Conservation (phyloP, 257 asterid genomes). For the Ophiorrhiza pumila region DNA sequence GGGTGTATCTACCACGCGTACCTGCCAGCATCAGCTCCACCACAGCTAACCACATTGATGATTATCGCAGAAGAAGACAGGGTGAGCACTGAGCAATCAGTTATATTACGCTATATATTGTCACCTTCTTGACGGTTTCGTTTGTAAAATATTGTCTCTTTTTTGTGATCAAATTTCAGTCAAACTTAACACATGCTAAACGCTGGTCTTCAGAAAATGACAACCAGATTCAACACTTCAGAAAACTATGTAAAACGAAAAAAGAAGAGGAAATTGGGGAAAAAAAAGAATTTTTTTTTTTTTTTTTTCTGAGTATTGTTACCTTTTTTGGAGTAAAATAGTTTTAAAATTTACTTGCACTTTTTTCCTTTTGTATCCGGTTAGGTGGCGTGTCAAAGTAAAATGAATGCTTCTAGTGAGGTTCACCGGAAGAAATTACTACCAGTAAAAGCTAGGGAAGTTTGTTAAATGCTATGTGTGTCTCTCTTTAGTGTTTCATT, state of each 20-base stretch:
- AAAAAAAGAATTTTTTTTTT: no score
- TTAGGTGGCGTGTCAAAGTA: neutral
- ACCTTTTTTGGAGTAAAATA: neutral
- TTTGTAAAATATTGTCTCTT: neutral
- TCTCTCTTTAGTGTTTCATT: neutral
- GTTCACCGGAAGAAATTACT: neutral
- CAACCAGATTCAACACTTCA: neutral
- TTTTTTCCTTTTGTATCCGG: neutral
- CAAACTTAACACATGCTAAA: neutral
- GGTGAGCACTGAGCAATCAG: neutral
- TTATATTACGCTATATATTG: neutral
- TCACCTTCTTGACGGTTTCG: neutral
- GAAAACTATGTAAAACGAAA: neutral
- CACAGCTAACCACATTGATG: neutral
- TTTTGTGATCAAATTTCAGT: no score
- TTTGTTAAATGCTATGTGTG: neutral
- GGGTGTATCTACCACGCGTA: slow-evolving; percentile 4
- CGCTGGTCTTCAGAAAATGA: neutral
- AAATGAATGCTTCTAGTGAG: neutral
- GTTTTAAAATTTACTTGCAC: neutral
- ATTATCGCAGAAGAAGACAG: neutral
- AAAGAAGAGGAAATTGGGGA: neutral
- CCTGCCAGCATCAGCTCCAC: neutral
- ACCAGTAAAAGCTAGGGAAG: neutral
- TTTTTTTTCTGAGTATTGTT: neutral